phyloP scores from a whole-genome alignment of 345 rosid species.

The Diplotaxis tenuifolia region DNA sequence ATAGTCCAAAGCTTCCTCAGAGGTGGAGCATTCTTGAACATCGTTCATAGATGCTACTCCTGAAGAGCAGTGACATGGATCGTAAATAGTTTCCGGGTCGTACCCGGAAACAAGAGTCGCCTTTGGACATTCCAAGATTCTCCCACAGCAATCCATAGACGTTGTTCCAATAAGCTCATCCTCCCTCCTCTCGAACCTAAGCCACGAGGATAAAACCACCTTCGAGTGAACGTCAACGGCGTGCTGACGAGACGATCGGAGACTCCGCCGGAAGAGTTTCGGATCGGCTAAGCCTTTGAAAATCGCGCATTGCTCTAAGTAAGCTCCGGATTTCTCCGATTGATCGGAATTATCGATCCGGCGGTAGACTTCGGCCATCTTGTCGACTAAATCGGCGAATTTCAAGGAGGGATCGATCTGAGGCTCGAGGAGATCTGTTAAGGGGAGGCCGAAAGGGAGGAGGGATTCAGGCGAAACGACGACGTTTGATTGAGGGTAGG shows the following conservation, averaged over 20 bases:
- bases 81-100: slow-evolving; percentile 61
- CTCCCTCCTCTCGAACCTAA: slow-evolving; percentile 90
- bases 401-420: slow-evolving; percentile 66
- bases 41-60: slow-evolving; percentile 35
- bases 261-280: slow-evolving; percentile 74
- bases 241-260: slow-evolving; percentile 69
- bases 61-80: slow-evolving; percentile 61
- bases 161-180: slow-evolving; percentile 73
- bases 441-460: slow-evolving; percentile 75
- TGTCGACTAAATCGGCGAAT: slow-evolving; percentile 59
- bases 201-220: slow-evolving; percentile 84
- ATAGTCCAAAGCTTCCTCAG: slow-evolving; percentile 52
- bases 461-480: slow-evolving; percentile 43
- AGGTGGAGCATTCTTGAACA: slow-evolving; percentile 61
- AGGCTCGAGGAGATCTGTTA: slow-evolving; percentile 71
- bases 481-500: slow-evolving; percentile 33
- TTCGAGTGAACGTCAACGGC: slow-evolving; percentile 77
- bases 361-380: slow-evolving; percentile 61
- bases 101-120: slow-evolving; percentile 76
- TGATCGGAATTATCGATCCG: slow-evolving; percentile 50
- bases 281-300: slow-evolving; percentile 70
- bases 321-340: slow-evolving; percentile 54
- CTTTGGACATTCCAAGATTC: slow-evolving; percentile 80
- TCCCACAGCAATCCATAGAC: slow-evolving; percentile 81
- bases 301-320: slow-evolving; percentile 71